Conservation (phyloP, 2,329 filamentous ascomycete genomes). For the Fusarium graminum region DNA sequence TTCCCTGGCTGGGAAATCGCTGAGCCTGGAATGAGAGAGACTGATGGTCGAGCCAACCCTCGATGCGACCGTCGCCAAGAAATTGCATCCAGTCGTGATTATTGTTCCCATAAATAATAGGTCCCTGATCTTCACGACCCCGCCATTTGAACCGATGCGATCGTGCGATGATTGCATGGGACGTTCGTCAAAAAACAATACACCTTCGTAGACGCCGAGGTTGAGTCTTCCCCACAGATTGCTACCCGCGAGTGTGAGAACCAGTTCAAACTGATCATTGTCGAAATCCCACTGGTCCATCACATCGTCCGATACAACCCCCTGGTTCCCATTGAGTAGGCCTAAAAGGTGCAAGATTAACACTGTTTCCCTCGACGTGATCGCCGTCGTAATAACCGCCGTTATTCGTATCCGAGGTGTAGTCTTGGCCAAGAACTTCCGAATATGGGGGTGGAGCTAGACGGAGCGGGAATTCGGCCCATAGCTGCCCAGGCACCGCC, state of each 20-base stretch:
- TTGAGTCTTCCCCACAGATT: conserved; percentile 62
- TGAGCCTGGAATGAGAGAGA: conserved; percentile 48
- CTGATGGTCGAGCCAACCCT: conserved; percentile 51
- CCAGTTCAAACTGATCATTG: conserved; percentile 50
- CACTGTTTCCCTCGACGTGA: conserved; percentile 14
- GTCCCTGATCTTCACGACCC: conserved; percentile 51
- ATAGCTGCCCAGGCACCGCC: conserved; percentile 41
- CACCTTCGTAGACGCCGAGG: conserved; percentile 57
- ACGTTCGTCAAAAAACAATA: conserved; percentile 57
- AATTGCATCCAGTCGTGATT: conserved; percentile 55
- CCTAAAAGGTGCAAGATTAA: conserved; percentile 50
- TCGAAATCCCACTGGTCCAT: conserved; percentile 45
- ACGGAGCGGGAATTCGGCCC: conserved; percentile 41
- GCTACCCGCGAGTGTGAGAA: conserved; percentile 56
- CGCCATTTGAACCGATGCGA: conserved; percentile 54
- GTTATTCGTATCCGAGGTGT: conserved; percentile 8
- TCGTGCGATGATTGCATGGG: conserved; percentile 52
- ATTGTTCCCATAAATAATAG: conserved; percentile 45
- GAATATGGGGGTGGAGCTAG: conserved; percentile 40
- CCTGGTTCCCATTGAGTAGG: conserved; percentile 61
- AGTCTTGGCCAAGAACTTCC: conserved; percentile 15
- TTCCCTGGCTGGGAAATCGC: conserved; percentile 47
- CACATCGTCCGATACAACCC: conserved; percentile 51
- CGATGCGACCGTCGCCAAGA: conserved; percentile 54
- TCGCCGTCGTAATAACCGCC: conserved; percentile 1